Evolutionary conservation across 345 rosid genomes (phyloP), one percentile per base, ranked within the genome.

Genomic region (sweet orange (Citrus sinensis)): DNA sequence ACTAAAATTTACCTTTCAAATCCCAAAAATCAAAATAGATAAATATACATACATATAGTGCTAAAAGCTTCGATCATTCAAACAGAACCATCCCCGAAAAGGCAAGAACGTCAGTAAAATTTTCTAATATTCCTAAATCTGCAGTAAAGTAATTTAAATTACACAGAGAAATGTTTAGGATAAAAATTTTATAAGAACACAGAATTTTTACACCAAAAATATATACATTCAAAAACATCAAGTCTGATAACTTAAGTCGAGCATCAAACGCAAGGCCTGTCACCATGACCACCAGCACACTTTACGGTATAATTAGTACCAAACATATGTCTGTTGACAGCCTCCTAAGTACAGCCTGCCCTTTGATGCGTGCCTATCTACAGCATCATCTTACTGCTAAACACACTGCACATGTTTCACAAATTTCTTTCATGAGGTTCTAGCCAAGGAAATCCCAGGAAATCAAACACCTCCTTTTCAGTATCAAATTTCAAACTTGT

Each of bases 341-440:
- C 37, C 42, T 70, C 35, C 9, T 49, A 68, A 9, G 55, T 67
- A 67, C 78, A 75, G 24, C n/a, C 37, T 56, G 67, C 73, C 40
- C 72, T 55, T 70, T 55, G 67, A 27, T 13, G 51, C 27, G 56
- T 39, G 29, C 35, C 32, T 13, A 46, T 64, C 17, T 74, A 55
- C 79, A 55, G 51, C 66, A 58, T 10, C 39, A 66, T 56, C 25
- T 79, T 46, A 68, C 73, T 34, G 46, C 69, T 20, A 8, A 46
- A 79, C 80, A 49, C 46, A 32, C 78, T 81, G 3, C 39, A 40
- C 70, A 82, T 46, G 37, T 22, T 73, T 87, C 80, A 94, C 59
- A 92, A 86, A 84, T 96, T 94, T 84, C 99, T 90, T 80, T 96
- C 88, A 62, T 85, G 86, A 29, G 97, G 97, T 67, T 96, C 95